Percentiles rank a stretch among this genome's conserved stretches.
phyloP scores from a whole-genome alignment of 2,329 filamentous ascomycete species.

The Chrysoporthe austroafricana region DNA sequence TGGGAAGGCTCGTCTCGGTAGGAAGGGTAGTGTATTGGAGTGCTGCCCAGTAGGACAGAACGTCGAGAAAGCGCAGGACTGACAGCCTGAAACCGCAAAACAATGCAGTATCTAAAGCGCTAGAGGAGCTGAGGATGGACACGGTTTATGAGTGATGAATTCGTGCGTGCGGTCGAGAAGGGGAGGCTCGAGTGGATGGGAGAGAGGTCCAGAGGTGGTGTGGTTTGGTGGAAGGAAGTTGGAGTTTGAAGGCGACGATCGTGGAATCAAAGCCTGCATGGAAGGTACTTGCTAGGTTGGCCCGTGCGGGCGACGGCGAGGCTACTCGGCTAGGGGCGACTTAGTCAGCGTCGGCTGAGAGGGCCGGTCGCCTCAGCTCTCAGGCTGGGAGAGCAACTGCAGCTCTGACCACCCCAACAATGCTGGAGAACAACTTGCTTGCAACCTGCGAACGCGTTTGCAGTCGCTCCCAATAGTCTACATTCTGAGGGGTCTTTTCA shows the following conservation, averaged over 20 bases:
- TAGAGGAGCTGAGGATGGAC: neutral
- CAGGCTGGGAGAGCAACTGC: neutral
- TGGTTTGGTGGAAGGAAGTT: constrained; percentile 7
- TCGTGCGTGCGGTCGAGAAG: neutral
- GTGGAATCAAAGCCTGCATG: constrained; percentile 17
- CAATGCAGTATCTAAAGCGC: neutral
- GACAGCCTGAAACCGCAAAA: neutral
- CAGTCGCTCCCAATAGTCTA: neutral
- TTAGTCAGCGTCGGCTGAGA: neutral
- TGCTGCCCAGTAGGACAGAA: constrained; percentile 3
- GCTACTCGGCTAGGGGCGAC: neutral
- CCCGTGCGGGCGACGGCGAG: constrained; percentile 2
- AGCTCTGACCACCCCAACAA: neutral
- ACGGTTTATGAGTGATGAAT: neutral
- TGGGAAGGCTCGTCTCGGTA: neutral
- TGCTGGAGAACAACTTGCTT: neutral
- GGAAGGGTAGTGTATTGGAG: neutral
- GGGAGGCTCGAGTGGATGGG: neutral
- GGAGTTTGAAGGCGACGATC: constrained; percentile 9
- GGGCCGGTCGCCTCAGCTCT: neutral
- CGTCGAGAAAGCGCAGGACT: neutral
- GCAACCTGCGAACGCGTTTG: neutral
- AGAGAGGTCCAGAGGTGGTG: neutral
- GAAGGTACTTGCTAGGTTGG: constrained; percentile 8
- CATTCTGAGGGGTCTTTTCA: neutral